Conservation (phyloP, 2,329 filamentous ascomycete genomes). For the Epicoccum sorghinum region DNA sequence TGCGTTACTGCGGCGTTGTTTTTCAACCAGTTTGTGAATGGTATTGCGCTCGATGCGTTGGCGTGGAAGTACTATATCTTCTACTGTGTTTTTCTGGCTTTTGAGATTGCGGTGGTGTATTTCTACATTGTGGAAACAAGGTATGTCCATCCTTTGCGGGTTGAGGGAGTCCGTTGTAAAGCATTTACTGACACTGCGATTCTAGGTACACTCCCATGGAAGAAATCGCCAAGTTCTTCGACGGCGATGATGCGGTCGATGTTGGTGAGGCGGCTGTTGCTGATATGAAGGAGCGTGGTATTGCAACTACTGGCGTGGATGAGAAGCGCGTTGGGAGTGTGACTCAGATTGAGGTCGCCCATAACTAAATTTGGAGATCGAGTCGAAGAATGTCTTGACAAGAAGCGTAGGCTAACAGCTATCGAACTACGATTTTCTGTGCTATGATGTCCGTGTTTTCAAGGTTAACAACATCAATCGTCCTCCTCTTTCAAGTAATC, state of each 20-base stretch:
- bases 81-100: constrained; percentile 34
- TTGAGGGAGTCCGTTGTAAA: background rate
- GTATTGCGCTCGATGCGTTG: constrained; percentile 33
- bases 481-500: constrained; percentile 1
- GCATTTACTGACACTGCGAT: background rate
- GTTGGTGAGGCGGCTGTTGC: background rate
- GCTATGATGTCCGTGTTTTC: no score
- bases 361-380: no score
- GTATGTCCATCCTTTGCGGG: constrained; percentile 7
- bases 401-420: no score
- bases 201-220: constrained; percentile 18
- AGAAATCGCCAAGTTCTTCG: constrained; percentile 28
- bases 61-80: constrained; percentile 42
- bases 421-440: no score
- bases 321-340: background rate
- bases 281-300: background rate
- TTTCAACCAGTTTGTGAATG: constrained; percentile 65
- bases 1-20: constrained; percentile 63
- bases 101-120: constrained; percentile 29
- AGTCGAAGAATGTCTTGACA: no score
- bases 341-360: background rate
- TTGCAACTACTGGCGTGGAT: background rate
- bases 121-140: constrained; percentile 35
- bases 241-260: constrained; percentile 18
- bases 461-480: background rate